Percentiles rank a stretch among this genome's conserved stretches.
phyloP scores from a whole-genome alignment of 164 flowering plant species.

The Platanus orientalis region DNA sequence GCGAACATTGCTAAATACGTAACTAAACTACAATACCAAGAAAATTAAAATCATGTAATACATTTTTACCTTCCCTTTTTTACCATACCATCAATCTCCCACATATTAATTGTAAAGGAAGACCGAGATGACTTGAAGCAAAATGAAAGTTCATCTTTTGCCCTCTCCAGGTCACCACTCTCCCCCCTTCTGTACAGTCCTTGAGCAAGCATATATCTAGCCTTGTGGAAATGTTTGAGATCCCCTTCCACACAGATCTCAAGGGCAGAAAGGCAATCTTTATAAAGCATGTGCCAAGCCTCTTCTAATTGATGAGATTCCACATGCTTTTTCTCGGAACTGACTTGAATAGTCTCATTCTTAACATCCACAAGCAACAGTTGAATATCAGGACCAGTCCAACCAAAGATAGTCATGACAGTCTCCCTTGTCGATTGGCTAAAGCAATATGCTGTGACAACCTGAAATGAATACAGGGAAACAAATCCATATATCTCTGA shows the following conservation, averaged over 20 bases:
- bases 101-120: conserved; percentile 93
- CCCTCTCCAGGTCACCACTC: conserved; percentile 65
- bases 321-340: conserved; percentile 23
- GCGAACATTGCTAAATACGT: neutral
- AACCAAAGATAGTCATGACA: conserved; percentile 35
- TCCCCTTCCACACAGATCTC: conserved; percentile 90
- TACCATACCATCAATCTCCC: conserved; percentile 98
- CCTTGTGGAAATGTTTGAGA: conserved; percentile 97
- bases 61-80: conserved; percentile 84
- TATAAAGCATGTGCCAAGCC: conserved; percentile 69
- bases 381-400: conserved; percentile 25
- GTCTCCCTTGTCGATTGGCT: conserved; percentile 46
- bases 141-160: conserved; percentile 92
- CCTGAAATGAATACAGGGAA: conserved; percentile 33
- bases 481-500: neutral
- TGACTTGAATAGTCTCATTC: conserved; percentile 17
- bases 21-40: neutral
- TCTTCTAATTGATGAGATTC: conserved; percentile 38
- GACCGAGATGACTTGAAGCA: conserved; percentile 98
- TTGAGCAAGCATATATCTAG: conserved; percentile 91
- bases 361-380: conserved; percentile 18
- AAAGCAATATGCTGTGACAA: conserved; percentile 55
- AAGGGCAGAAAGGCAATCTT: conserved; percentile 87
- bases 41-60: conserved; percentile 2
- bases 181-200: conserved; percentile 74